phyloP scores from a whole-genome alignment of 2,329 filamentous ascomycete genomes.

The Huntiella omanensis region DNA sequence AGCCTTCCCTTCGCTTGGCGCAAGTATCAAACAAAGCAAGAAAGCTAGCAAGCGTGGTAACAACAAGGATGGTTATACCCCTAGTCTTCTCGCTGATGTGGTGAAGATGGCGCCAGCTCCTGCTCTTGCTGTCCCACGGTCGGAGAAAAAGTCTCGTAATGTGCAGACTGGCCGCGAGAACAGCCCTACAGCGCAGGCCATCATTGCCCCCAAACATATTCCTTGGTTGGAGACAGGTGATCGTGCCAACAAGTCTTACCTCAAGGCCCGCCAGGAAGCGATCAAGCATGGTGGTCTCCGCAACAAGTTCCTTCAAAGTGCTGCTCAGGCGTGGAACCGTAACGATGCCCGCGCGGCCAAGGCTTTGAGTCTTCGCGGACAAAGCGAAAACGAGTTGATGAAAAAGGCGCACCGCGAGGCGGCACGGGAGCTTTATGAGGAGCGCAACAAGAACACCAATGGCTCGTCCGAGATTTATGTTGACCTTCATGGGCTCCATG shows the following conservation, averaged over 20 bases:
- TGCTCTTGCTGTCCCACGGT: constrained; percentile 41
- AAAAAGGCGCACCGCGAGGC: constrained; percentile 90
- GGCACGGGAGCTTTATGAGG: constrained; percentile 77
- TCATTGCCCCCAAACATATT: constrained; percentile 74
- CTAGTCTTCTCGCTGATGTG: constrained; percentile 76
- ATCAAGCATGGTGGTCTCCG: constrained; percentile 92
- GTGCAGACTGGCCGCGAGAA: constrained; percentile 54
- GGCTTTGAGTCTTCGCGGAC: constrained; percentile 78
- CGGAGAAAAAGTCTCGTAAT: constrained; percentile 42
- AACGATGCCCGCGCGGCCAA: constrained; percentile 94
- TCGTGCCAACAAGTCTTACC: constrained; percentile 76
- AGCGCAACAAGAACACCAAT: constrained; percentile 57
- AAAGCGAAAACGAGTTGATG: constrained; percentile 96
- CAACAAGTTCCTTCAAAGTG: constrained; percentile 94
- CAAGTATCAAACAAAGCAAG: constrained; percentile 56
- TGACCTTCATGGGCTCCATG: constrained; percentile 94
- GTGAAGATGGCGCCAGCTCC: constrained; percentile 89
- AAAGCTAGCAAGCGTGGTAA: constrained; percentile 84
- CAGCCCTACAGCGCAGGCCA: constrained; percentile 62
- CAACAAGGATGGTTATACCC: constrained; percentile 51
- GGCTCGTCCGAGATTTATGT: constrained; percentile 64
- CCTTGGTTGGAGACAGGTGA: constrained; percentile 94
- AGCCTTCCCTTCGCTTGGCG: constrained; percentile 77
- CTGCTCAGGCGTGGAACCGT: constrained; percentile 94
- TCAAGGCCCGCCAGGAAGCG: constrained; percentile 86